Conservation (phyloP, 2,329 filamentous ascomycete genomes). For the Phyllosticta capitalensis region DNA sequence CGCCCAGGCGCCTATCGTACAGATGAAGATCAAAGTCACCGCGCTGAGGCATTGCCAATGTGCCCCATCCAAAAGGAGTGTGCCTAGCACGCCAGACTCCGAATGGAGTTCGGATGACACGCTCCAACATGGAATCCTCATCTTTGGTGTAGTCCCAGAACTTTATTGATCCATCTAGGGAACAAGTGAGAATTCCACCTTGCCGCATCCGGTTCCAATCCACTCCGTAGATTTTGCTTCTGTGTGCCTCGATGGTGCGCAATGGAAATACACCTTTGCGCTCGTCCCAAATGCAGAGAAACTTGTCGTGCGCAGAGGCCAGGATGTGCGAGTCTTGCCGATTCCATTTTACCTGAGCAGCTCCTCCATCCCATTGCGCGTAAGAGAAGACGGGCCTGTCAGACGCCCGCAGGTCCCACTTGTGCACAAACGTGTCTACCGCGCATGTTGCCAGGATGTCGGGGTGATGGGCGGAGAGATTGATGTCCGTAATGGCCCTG, state of each 20-base stretch:
- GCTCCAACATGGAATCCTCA: conserved; percentile 43
- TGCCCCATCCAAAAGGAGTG: conserved; percentile 77
- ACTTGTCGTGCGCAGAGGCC: conserved; percentile 83
- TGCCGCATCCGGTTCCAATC: conserved; percentile 81
- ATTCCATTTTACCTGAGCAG: conserved; percentile 93
- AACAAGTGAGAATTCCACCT: conserved; percentile 73
- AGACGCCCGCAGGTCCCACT: conserved; percentile 76
- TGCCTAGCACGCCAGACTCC: conserved; percentile 88
- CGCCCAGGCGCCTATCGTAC: conserved; percentile 55
- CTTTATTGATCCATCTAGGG: conserved; percentile 83
- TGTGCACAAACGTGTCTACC: conserved; percentile 86
- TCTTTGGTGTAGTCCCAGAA: conserved; percentile 72
- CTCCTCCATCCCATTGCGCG: conserved; percentile 67
- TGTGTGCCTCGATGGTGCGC: conserved; percentile 76
- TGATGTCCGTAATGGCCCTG: conserved; percentile 89
- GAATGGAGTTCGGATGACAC: conserved; percentile 71
- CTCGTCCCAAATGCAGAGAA: conserved; percentile 83
- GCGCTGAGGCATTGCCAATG: conserved; percentile 86
- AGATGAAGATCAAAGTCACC: conserved; percentile 77
- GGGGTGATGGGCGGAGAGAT: conserved; percentile 87
- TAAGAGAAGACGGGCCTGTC: conserved; percentile 54
- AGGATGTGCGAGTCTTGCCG: conserved; percentile 77
- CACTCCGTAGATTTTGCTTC: conserved; percentile 88
- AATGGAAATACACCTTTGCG: conserved; percentile 69
- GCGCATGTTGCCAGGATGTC: conserved; percentile 84